These are phyloP conservation scores for Lipomyces yamanashiensis DNA, from an alignment of 805 yeast species.

Conservation along the genomic window DNA sequence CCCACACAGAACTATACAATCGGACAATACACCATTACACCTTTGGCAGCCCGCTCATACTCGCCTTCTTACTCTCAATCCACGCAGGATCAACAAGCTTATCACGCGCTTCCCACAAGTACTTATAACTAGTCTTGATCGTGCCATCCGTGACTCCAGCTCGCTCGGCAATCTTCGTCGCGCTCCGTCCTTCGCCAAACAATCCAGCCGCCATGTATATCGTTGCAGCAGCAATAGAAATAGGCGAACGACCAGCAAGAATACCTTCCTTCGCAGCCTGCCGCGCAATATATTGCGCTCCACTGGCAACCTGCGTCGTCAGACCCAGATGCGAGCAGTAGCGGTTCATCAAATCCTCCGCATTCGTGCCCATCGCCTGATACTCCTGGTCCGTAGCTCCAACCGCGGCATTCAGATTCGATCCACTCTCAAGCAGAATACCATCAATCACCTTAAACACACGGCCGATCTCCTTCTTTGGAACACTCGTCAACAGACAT, in stretches of 20 bases:
- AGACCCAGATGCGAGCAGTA: conserved; percentile 95
- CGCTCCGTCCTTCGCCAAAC: conserved; percentile 77
- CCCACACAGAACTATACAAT: neutral
- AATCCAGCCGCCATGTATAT: conserved; percentile 91
- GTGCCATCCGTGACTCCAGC: conserved; percentile 98
- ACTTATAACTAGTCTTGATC: conserved; percentile 86
- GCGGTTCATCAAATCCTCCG: conserved; percentile 93
- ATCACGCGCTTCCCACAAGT: conserved; percentile 73
- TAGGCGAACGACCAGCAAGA: conserved; percentile 94
- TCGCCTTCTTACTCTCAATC: conserved; percentile 70
- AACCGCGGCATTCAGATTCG: conserved; percentile 37
- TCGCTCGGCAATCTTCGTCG: conserved; percentile 83
- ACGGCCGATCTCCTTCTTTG: conserved; percentile 88
- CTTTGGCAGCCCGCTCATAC: conserved; percentile 53
- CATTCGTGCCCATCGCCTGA: conserved; percentile 81
- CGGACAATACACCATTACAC: conserved; percentile 23
- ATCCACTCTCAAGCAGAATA: conserved; percentile 46
- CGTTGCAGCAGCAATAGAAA: conserved; percentile 96
- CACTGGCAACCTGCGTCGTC: conserved; percentile 79
- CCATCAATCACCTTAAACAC: conserved; percentile 67
- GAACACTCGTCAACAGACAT: conserved; percentile 91
- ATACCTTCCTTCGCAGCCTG: conserved; percentile 90
- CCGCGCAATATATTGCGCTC: conserved; percentile 91
- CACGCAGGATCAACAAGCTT: conserved; percentile 76
- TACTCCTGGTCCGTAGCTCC: conserved; percentile 49